Conservation (phyloP, 768 basidiomycete genomes). For the Rhizopogon rudus region DNA sequence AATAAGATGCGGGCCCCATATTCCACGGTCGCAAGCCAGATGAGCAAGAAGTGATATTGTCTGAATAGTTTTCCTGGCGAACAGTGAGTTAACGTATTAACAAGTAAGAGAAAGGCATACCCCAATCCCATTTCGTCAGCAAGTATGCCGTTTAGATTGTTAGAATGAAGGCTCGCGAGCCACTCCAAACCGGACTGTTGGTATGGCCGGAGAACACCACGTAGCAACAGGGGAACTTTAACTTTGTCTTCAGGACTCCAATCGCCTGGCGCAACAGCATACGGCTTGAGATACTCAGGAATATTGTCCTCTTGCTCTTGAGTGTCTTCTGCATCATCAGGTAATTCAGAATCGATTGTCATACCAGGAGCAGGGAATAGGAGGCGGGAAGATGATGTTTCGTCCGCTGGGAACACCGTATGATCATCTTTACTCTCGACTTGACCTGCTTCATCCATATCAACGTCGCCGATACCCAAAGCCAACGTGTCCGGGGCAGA, state of each 20-base stretch:
- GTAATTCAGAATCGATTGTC: neutral
- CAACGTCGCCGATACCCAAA: neutral
- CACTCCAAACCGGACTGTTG: slow-evolving; percentile 93
- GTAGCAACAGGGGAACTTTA: slow-evolving; percentile 67
- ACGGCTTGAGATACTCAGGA: slow-evolving; percentile 59
- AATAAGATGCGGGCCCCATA: slow-evolving; percentile 92
- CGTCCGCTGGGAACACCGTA: neutral
- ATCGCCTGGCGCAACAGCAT: slow-evolving; percentile 65
- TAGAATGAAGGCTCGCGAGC: slow-evolving; percentile 83
- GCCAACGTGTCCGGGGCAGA: neutral
- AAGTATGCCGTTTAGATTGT: slow-evolving; percentile 77
- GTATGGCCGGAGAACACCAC: slow-evolving; percentile 87
- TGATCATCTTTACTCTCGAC: neutral
- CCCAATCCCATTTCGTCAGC: slow-evolving; percentile 96
- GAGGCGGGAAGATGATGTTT: neutral
- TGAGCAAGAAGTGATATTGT: slow-evolving; percentile 93
- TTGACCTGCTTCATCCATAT: neutral
- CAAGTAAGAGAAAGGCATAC: slow-evolving; percentile 38
- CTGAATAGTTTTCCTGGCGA: slow-evolving; percentile 85
- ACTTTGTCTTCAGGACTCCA: slow-evolving; percentile 60
- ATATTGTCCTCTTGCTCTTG: slow-evolving; percentile 32
- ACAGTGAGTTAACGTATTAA: neutral
- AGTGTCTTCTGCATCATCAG: slow-evolving; percentile 32
- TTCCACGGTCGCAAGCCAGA: slow-evolving; percentile 83
- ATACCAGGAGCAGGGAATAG: neutral